Evolutionary conservation across 345 rosid species (phyloP).

Genomic region (Salix arbutifolia): DNA sequence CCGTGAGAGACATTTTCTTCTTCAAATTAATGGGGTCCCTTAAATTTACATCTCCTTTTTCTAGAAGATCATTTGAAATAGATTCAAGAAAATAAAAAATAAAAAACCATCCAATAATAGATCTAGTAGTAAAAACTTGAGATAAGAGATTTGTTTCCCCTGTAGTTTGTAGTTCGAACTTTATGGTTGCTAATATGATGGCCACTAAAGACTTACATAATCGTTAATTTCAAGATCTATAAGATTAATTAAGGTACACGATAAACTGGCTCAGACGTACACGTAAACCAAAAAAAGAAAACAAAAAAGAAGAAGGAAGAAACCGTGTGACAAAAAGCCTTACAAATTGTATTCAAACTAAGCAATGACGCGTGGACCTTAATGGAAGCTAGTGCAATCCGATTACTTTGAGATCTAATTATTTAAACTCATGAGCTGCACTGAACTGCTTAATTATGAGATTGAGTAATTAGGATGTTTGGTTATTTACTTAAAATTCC

Average conservation of each 20-base stretch:
- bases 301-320: background rate
- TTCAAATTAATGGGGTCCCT: background rate
- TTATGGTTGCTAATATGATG: too few species aligned
- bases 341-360: background rate
- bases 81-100: background rate
- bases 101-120: rapidly evolving
- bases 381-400: background rate
- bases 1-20: background rate
- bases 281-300: too few species aligned
- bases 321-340: constrained; percentile 5
- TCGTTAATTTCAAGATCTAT: too few species aligned
- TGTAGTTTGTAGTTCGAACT: too few species aligned
- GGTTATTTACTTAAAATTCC: background rate
- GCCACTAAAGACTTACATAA: rapidly evolving
- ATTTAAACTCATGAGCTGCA: background rate
- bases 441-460: background rate
- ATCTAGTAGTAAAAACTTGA: too few species aligned
- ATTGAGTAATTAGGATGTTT: background rate
- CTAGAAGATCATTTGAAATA: background rate
- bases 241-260: rapidly evolving
- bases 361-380: constrained; percentile 5
- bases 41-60: background rate
- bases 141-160: too few species aligned
- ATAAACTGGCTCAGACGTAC: rapidly evolving
- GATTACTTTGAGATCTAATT: background rate